Base-by-base conservation (phyloP, 257 asterid species). In the Paraleonurus japonicus region DNA sequence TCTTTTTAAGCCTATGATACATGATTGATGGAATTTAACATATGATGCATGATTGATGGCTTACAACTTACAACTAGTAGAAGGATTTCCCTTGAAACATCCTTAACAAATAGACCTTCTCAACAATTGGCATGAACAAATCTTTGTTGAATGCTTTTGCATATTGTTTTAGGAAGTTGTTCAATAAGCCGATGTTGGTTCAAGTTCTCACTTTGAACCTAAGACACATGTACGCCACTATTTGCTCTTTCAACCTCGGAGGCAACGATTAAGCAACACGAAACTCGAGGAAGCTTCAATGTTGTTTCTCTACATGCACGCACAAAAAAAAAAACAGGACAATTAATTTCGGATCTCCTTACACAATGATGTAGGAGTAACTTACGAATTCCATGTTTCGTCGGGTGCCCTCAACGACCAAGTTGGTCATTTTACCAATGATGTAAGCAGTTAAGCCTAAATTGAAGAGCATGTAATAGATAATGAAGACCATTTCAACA, bases 361-460 rank as follows among this genome's bases (percentile, higher is more conserved):
- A n/a, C n/a, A n/a, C n/a, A n/a, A n/a, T n/a, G n/a, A n/a, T n/a
- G n/a, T n/a, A n/a, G n/a, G n/a, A n/a, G n/a, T n/a, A 12, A 65
- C 95, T 84, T 81, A 90, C 97, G 10, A 93, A 93, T 73, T 93
- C 98, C 98, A 93, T 93, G 27, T 96, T 93, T 32, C 96, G 80
- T 15, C 96, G 87, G 11, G 97, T 93, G 73, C 97, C 98, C 82
- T 93, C 96, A 1, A 93, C 97, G 24, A 93, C 98, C 72, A 93
- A 81, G 73, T 93, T 90, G 13, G 98, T 93, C 92, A 93, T 93
- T 85, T 93, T 93, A 47, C 98, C 98, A 19, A 93, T 93, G 59
- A 93, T 90, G n/a, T 90, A 93, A 64, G 98, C 95, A 4, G 95
- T 93, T 3, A 90, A 58, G 48, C 97, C 97, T 4, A 93, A 84